phyloP scores from a whole-genome alignment of 2,329 filamentous ascomycete species.

The Aspergillus sp. region DNA sequence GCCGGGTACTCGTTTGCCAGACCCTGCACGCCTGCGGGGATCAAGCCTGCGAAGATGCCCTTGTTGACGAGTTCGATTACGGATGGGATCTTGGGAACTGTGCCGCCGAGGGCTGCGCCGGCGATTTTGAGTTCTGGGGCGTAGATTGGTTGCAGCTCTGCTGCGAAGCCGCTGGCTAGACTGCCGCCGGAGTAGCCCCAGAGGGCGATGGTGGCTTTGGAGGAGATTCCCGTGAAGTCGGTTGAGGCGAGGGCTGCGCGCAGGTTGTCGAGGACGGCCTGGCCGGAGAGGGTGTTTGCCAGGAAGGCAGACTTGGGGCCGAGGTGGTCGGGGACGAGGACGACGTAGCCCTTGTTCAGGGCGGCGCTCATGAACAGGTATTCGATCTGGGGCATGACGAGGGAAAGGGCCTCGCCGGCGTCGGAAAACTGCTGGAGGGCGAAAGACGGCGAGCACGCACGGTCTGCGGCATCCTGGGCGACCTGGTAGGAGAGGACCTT shows the following conservation, averaged over 20 bases:
- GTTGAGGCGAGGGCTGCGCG: slow-evolving; percentile 39
- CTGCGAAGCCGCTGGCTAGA: slow-evolving; percentile 28
- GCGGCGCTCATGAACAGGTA: slow-evolving; percentile 34
- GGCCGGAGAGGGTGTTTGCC: slow-evolving; percentile 43
- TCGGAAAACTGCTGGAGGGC: slow-evolving; percentile 34
- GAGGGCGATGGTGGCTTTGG: slow-evolving; percentile 39
- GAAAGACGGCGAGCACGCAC: slow-evolving; percentile 30
- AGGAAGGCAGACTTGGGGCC: slow-evolving; percentile 46
- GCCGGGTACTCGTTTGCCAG: slow-evolving; percentile 28
- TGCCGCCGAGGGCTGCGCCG: slow-evolving; percentile 52
- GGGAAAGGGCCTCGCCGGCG: slow-evolving; percentile 32
- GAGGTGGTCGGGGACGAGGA: slow-evolving; percentile 50
- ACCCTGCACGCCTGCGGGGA: slow-evolving; percentile 31
- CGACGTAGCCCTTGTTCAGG: slow-evolving; percentile 48
- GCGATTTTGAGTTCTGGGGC: slow-evolving; percentile 33
- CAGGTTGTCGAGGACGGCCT: slow-evolving; percentile 46
- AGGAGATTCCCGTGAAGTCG: slow-evolving; percentile 30
- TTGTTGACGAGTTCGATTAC: slow-evolving; percentile 38
- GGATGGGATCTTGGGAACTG: slow-evolving; percentile 43
- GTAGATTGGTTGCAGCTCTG: slow-evolving; percentile 17
- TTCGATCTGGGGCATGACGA: slow-evolving; percentile 34
- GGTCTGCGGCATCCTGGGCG: slow-evolving; percentile 28
- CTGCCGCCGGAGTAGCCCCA: slow-evolving; percentile 61
- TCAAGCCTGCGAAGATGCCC: slow-evolving; percentile 33
- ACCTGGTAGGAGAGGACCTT: slow-evolving; percentile 45